Evolutionary conservation across 495 filamentous ascomycete species (phyloP), one percentile per base, ranked within the genome.

Genomic region (Xylaria scruposa): DNA sequence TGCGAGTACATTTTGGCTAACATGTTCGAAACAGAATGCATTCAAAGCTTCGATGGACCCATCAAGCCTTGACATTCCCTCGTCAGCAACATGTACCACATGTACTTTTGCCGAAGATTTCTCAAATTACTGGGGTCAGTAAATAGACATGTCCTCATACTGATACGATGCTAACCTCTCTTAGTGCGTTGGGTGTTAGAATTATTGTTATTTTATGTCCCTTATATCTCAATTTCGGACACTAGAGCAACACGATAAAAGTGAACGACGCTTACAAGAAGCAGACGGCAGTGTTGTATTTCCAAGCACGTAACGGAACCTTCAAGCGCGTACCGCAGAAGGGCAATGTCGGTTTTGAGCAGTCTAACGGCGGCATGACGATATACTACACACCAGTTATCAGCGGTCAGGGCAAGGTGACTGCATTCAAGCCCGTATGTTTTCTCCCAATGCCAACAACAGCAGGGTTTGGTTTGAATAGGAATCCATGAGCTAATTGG

Each of bases 391-490:
- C 76, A 7, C 76, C 78, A 0, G 73, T 68, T 31, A 72, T 77
- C 63, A 72, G 47, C 38, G 67, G 67, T 26, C 69, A 51, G 49
- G 77, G 54, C 31, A 71, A 75, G 66, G 78, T 82, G 33, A 82
- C 80, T 3, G 80, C 80, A 9, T 82, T 82, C 73, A 78, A 79
- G 70, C 77, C 78, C 36, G 79, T 81, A 67, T 33, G 73, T 76
- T 0, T 19, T 36, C 21, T 6, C 29, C 15, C n/a, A 24, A 19
- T 13, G 7, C 58, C 4, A 38, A 36, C 49, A 21, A 8, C 3
- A 42, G 54, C 29, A 12, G 31, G 1, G 31, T 44, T 4, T 19
- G 4, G 1, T 19, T 13, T 17, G 26, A 49, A 59, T 21, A 0
- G 40, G 63, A 73, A 47, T 72, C 44, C 15, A 21, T 5, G n/a